Conservation (phyloP, 495 filamentous ascomycete genomes). For the Penicillium egyptiacum region DNA sequence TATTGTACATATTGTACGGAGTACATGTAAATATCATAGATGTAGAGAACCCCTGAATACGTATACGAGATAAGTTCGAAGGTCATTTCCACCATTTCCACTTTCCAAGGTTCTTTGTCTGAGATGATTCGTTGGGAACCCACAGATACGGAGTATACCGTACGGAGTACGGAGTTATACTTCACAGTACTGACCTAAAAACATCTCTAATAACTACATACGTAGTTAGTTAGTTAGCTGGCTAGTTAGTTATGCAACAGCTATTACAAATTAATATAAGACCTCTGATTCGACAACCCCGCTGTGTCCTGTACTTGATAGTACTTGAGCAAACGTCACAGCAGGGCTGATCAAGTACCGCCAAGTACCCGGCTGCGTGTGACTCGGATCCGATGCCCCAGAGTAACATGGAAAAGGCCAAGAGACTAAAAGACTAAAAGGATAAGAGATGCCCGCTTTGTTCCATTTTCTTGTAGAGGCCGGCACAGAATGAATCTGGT, state of each 20-base stretch:
- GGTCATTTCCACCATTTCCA: background rate
- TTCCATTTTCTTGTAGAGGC: background rate
- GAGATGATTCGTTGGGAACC: too few species aligned
- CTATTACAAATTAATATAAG: background rate
- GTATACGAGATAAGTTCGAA: background rate
- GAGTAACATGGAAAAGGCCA: background rate
- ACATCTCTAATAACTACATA: too few species aligned
- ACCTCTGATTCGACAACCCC: conserved; percentile 1
- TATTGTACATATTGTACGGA: background rate
- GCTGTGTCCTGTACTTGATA: conserved; percentile 3
- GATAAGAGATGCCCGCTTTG: conserved; percentile 5
- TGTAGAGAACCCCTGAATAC: background rate
- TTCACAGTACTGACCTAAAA: too few species aligned
- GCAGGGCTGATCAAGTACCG: conserved; percentile 1
- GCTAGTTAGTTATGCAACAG: too few species aligned
- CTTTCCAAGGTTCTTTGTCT: background rate
- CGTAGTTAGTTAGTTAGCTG: too few species aligned
- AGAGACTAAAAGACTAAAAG: conserved; percentile 3
- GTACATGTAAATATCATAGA: background rate
- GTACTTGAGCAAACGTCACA: conserved; percentile 12
- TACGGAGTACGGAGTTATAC: too few species aligned
- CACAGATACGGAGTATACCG: too few species aligned
- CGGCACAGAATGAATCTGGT: background rate
- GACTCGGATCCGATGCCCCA: conserved; percentile 11
- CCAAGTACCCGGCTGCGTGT: conserved; percentile 10